Evolutionary conservation across 805 yeast species (phyloP).

Genomic region (Saccharomycopsis sp.): DNA sequence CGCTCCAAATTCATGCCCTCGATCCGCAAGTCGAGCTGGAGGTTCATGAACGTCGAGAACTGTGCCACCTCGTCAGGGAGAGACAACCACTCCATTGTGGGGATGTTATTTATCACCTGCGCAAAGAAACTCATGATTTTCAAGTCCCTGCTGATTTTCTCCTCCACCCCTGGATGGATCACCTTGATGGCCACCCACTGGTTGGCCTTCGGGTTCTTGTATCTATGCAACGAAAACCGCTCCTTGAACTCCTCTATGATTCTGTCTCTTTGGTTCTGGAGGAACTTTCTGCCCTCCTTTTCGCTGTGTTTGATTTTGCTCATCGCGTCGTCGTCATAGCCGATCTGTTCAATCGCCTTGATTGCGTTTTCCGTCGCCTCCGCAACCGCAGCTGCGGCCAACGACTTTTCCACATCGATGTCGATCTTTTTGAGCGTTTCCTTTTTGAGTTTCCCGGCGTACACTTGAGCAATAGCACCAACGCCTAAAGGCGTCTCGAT

Average conservation of each 20-base stretch:
- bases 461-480: slow-evolving; percentile 98
- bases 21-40: slow-evolving; percentile 83
- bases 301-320: neutral
- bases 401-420: slow-evolving; percentile 16
- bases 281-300: slow-evolving; percentile 20
- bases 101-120: slow-evolving; percentile 55
- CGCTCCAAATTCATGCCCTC: slow-evolving; percentile 76
- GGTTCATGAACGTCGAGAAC: slow-evolving; percentile 75
- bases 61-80: slow-evolving; percentile 91
- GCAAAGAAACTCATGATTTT: slow-evolving; percentile 83
- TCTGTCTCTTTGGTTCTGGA: slow-evolving; percentile 27
- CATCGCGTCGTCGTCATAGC: neutral
- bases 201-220: slow-evolving; percentile 31
- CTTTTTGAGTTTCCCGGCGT: slow-evolving; percentile 57
- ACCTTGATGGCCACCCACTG: slow-evolving; percentile 84
- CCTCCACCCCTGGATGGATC: slow-evolving; percentile 79
- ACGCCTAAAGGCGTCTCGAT: slow-evolving; percentile 77
- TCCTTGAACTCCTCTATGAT: slow-evolving; percentile 27
- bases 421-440: slow-evolving; percentile 35
- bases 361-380: neutral
- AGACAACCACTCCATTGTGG: slow-evolving; percentile 97
- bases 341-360: neutral
- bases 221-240: slow-evolving; percentile 20
- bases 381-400: neutral
- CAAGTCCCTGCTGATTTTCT: slow-evolving; percentile 70